Conservation (phyloP, 306 rosid species). For the Cucurbita ficifolia region DNA sequence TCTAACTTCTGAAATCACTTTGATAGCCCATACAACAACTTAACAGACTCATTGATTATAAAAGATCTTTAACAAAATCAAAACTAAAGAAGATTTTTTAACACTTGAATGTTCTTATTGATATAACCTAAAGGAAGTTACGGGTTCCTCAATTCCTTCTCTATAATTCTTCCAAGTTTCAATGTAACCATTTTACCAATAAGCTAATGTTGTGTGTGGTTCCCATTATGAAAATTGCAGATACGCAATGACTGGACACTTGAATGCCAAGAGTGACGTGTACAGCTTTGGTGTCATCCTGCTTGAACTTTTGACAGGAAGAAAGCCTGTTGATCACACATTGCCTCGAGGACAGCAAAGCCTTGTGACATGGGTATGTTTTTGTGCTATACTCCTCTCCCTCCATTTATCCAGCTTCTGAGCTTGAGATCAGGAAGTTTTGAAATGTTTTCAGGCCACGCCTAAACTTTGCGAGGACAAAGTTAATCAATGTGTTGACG, state of each 20-base stretch:
- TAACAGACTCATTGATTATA: neutral
- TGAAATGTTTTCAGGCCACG: constrained; percentile 48
- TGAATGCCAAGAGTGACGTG: constrained; percentile 84
- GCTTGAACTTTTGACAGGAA: constrained; percentile 82
- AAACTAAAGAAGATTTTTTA: neutral
- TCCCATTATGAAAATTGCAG: constrained; percentile 16
- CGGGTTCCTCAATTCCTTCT: neutral
- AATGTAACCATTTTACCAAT: neutral
- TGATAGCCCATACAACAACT: neutral
- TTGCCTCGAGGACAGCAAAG: constrained; percentile 90
- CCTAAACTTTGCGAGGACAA: constrained; percentile 92
- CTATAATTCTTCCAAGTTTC: neutral
- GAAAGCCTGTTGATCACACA: constrained; percentile 93
- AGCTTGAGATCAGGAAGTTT: constrained; percentile 14
- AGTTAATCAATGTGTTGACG: constrained; percentile 72
- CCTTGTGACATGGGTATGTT: constrained; percentile 76
- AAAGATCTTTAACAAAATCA: neutral
- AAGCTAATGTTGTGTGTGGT: neutral
- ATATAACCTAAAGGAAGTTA: neutral
- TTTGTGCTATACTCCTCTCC: constrained; percentile 2
- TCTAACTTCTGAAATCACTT: neutral
- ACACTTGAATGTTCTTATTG: neutral
- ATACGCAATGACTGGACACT: constrained; percentile 89
- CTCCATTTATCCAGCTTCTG: neutral
- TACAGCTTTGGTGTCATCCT: constrained; percentile 87